Percentiles rank a stretch among this genome's conserved stretches.
Conservation (phyloP, 805 yeast genomes). For the Wickerhamomyces kurtzmanii region DNA sequence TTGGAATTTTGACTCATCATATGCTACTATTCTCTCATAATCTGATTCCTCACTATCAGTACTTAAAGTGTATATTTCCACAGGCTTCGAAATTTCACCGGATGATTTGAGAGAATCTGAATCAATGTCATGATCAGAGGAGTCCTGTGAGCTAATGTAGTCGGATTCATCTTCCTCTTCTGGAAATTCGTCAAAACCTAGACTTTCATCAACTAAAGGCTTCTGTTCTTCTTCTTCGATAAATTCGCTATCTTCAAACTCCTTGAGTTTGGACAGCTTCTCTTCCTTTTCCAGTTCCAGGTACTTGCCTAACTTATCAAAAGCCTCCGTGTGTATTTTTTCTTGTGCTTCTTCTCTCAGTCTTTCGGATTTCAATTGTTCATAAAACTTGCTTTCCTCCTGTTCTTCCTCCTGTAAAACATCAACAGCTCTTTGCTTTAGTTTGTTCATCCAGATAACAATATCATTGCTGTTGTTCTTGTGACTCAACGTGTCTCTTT, state of each 20-base stretch:
- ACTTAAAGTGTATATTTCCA: conserved; percentile 3
- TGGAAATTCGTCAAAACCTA: conserved; percentile 6
- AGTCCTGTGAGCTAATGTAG: background rate
- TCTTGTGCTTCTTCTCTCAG: conserved; percentile 12
- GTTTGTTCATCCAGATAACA: conserved; percentile 22
- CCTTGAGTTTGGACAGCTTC: conserved; percentile 14
- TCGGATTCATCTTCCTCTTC: conserved; percentile 3
- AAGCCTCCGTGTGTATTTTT: conserved; percentile 11
- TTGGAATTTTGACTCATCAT: conserved; percentile 6
- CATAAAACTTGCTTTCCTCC: conserved; percentile 27
- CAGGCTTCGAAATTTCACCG: too few species aligned
- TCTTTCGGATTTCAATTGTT: conserved; percentile 22
- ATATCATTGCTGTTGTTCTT: too few species aligned
- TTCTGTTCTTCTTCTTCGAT: conserved; percentile 19
- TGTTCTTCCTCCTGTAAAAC: conserved; percentile 19
- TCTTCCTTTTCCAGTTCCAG: conserved; percentile 6
- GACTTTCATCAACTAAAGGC: conserved; percentile 7
- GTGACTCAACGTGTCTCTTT: conserved; percentile 4
- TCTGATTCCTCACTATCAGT: conserved; percentile 5
- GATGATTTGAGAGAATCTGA: conserved; percentile 3
- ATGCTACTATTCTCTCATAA: conserved; percentile 2
- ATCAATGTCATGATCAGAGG: conserved; percentile 4
- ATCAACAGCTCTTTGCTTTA: conserved; percentile 22
- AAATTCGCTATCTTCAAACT: conserved; percentile 20
- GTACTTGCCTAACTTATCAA: conserved; percentile 11